These are phyloP conservation scores for Rubroshorea leprosula DNA, from an alignment of 345 rosid species.

Conservation along the genomic window DNA sequence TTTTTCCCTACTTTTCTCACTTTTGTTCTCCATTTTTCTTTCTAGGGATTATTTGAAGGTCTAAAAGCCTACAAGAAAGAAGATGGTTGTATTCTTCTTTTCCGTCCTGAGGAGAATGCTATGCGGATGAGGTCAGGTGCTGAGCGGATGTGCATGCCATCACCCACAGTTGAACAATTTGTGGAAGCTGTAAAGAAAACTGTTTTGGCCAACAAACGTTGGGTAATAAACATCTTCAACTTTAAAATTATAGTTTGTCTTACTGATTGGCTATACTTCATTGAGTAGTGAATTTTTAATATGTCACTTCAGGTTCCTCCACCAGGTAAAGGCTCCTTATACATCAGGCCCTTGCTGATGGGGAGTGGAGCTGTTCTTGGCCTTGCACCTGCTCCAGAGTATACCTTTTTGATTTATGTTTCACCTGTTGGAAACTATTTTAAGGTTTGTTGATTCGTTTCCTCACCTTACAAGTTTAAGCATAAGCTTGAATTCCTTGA, in stretches of 20 bases:
- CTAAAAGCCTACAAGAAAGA: slow-evolving; percentile 75
- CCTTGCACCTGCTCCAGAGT: slow-evolving; percentile 96
- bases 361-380: slow-evolving; percentile 98
- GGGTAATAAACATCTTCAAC: slow-evolving; percentile 20
- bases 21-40: no score
- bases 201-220: slow-evolving; percentile 75
- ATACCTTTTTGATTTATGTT: slow-evolving; percentile 83
- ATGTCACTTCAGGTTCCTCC: slow-evolving; percentile 68
- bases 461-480: background rate
- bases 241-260: no score
- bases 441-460: slow-evolving; percentile 64
- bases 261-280: background rate
- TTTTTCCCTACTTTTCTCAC: no score
- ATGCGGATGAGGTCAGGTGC: slow-evolving; percentile 69
- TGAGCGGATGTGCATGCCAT: slow-evolving; percentile 89
- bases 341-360: slow-evolving; percentile 86
- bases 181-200: slow-evolving; percentile 74
- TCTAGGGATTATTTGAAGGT: slow-evolving; percentile 82
- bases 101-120: slow-evolving; percentile 89
- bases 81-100: slow-evolving; percentile 60
- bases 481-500: background rate
- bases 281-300: slow-evolving; percentile 10
- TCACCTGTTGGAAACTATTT: slow-evolving; percentile 97
- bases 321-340: slow-evolving; percentile 87
- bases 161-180: slow-evolving; percentile 73